These are phyloP conservation scores for Trypanosoma brucei DNA, from an alignment of 208 protist species.

Conservation along the genomic window DNA sequence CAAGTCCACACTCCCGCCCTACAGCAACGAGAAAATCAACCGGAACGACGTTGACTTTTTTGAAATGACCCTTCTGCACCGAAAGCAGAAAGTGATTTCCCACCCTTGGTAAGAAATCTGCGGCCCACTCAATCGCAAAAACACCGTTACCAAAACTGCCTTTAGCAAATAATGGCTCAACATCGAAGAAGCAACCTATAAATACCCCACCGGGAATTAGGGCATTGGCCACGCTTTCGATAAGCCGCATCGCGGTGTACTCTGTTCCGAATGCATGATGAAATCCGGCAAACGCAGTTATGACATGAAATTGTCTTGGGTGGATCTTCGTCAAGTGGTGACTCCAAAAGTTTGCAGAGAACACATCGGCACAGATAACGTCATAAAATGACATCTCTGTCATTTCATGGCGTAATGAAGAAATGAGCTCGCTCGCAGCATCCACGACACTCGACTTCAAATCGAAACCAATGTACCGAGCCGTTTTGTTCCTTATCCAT, in stretches of 20 bases:
- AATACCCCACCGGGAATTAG: constrained; percentile 78
- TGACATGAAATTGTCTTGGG: constrained; percentile 75
- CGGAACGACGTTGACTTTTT: constrained; percentile 69
- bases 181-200: constrained; percentile 70
- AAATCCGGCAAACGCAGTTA: constrained; percentile 72
- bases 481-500: constrained; percentile 81
- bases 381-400: constrained; percentile 46
- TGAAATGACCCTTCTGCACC: constrained; percentile 33
- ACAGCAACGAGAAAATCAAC: constrained; percentile 81
- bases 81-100: constrained; percentile 61
- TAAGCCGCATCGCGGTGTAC: constrained; percentile 49
- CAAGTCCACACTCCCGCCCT: constrained; percentile 51
- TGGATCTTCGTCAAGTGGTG: constrained; percentile 70
- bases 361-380: constrained; percentile 71
- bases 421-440: constrained; percentile 31
- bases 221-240: constrained; percentile 73
- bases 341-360: constrained; percentile 74
- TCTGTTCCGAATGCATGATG: constrained; percentile 73
- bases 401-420: constrained; percentile 33
- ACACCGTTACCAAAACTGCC: constrained; percentile 53
- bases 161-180: constrained; percentile 50
- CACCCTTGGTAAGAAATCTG: constrained; percentile 56
- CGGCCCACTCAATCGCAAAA: constrained; percentile 61
- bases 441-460: constrained; percentile 60
- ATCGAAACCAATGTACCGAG: constrained; percentile 74